Evolutionary conservation across 345 rosid species (phyloP).

Genomic region (Gossypium sturtianum): DNA sequence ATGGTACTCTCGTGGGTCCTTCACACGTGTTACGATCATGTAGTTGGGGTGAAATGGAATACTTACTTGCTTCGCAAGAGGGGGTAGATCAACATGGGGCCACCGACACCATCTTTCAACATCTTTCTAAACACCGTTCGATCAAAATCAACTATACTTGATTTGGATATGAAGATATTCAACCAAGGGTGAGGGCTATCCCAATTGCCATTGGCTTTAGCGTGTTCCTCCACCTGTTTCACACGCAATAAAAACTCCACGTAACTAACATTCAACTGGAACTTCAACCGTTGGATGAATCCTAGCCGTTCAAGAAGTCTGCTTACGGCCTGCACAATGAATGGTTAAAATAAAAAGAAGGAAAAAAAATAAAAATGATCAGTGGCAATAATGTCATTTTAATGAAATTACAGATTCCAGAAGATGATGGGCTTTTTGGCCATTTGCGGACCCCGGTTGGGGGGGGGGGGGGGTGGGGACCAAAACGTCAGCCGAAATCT

Average conservation of each 20-base stretch:
- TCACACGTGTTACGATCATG: constrained; percentile 28
- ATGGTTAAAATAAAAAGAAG: background rate
- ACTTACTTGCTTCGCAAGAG: constrained; percentile 76
- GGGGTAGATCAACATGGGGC: constrained; percentile 92
- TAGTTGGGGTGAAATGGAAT: background rate
- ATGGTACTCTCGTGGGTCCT: constrained; percentile 1
- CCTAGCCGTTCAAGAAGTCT: constrained; percentile 51
- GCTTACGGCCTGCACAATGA: constrained; percentile 33
- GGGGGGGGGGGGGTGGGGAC: constrained; percentile 34
- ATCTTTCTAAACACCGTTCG: constrained; percentile 56
- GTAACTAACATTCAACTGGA: constrained; percentile 54
- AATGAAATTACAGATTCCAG: constrained; percentile 28
- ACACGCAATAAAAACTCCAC: constrained; percentile 74
- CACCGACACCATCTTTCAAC: constrained; percentile 69
- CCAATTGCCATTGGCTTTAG: constrained; percentile 69
- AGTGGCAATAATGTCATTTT: constrained; percentile 28
- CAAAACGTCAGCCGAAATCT: constrained; percentile 34
- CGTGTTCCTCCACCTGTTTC: constrained; percentile 49
- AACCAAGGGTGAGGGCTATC: constrained; percentile 96
- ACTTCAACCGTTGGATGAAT: constrained; percentile 42
- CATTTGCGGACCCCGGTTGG: constrained; percentile 26
- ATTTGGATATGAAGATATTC: constrained; percentile 66
- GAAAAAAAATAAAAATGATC: too few relatives aligned
- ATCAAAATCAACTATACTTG: constrained; percentile 52
- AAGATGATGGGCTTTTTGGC: constrained; percentile 48